Evolutionary conservation across 768 basidiomycete genomes (phyloP), one percentile per base, ranked within the genome.

Genomic region (Tricholoma bakamatsutake): DNA sequence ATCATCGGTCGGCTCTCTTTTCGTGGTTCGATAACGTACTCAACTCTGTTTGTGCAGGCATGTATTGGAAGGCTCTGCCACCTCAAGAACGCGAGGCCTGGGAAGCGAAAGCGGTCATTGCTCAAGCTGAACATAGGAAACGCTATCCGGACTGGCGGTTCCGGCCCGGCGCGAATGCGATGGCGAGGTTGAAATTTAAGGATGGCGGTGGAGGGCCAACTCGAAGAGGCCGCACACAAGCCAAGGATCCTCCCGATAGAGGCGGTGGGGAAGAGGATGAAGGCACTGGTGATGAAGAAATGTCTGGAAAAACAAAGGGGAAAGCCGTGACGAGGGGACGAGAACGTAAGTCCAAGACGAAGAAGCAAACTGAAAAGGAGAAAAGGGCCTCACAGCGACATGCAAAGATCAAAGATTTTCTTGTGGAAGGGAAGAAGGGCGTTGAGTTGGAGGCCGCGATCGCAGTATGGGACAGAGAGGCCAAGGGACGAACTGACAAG

Each of bases 61-160:
- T 81, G 68, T 83, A 78, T 64, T 92, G 89, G 89, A 85, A 84
- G 65, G 78, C 81, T 0, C 81, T 92, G 15, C 72, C 87, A 8
- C 76, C 76, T 13, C 76, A 80, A 55, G 86, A 92, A 64, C 79
- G 84, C 54, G 80, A 84, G 57, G 74, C 80, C 49, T 92, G 89
- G 89, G 90, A 91, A 66, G 84, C 77, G 33, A 86, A 85, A 69
- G 90, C 85, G 4, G 73, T 80, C 40, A 72, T 79, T 5, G 89
- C 89, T 0, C 85, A 85, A 63, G 83, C 80, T 0, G 88, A 89
- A 66, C 89, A 91, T 66, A 78, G 88, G 52, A 75, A 76, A 49
- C 76, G 80, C 55, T 90, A 90, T 66, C 89, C 89, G 1, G 86
- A 90, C 68, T 92, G 90, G 88, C 76, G 90, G 50, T 92, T 90